Percentiles rank a stretch among this genome's conserved stretches.
phyloP scores from a whole-genome alignment of 2,329 filamentous ascomycete species.

The Monosporascus sp. region DNA sequence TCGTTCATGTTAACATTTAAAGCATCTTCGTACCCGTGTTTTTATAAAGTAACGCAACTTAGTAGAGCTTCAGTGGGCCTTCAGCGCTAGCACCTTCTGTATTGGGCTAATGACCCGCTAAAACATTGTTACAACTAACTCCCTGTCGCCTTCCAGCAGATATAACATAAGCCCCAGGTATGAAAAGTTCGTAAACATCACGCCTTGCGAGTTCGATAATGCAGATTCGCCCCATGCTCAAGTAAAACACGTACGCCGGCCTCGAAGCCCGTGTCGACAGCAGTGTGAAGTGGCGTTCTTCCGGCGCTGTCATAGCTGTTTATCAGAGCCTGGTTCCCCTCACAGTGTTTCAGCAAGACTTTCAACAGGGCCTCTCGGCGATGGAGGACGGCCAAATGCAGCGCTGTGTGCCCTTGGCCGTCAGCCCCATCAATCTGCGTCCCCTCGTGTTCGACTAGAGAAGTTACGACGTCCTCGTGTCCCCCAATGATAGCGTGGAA shows the following conservation, averaged over 20 bases:
- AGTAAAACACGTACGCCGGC: conserved; percentile 4
- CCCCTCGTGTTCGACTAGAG: conserved; percentile 10
- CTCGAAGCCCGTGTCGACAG: conserved; percentile 12
- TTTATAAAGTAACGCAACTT: too few species aligned
- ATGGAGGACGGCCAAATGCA: conserved; percentile 16
- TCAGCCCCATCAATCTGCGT: conserved; percentile 4
- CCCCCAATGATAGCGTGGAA: conserved; percentile 14
- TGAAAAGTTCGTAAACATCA: too few species aligned
- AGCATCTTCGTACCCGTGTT: too few species aligned
- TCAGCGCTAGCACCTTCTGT: too few species aligned
- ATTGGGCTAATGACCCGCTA: too few species aligned
- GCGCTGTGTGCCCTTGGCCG: conserved; percentile 4
- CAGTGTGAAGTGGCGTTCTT: conserved; percentile 12
- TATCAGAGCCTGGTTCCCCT: conserved; percentile 1
- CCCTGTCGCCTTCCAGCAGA: too few species aligned
- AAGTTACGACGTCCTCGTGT: conserved; percentile 8
- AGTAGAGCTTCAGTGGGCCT: too few species aligned
- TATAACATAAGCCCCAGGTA: too few species aligned
- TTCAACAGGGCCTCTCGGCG: conserved; percentile 11
- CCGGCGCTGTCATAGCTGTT: conserved; percentile 12
- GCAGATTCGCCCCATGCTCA: too few species aligned
- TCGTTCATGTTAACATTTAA: too few species aligned
- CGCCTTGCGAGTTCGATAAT: too few species aligned
- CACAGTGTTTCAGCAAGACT: conserved; percentile 9
- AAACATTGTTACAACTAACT: too few species aligned